phyloP scores from a whole-genome alignment of 2,329 filamentous ascomycete genomes.

The Macrophomina pseudophaseolina region DNA sequence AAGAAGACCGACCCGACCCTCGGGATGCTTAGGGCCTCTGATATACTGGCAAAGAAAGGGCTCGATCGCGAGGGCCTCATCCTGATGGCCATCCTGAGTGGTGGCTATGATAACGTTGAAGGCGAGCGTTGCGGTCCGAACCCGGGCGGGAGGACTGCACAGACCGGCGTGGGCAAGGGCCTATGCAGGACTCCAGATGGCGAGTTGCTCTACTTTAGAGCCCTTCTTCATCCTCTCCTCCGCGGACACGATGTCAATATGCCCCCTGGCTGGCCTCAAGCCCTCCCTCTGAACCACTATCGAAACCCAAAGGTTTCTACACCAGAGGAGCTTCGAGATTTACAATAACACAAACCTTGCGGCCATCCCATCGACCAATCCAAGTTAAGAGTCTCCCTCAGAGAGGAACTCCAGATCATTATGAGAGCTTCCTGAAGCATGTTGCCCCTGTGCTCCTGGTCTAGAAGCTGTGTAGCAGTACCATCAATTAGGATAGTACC shows the following conservation, averaged over 20 bases:
- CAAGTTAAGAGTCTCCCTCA: constrained; percentile 42
- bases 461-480: constrained; percentile 29
- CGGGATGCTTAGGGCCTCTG: constrained; percentile 38
- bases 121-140: constrained; percentile 44
- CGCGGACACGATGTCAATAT: background rate
- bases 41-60: constrained; percentile 35
- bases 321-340: constrained; percentile 36
- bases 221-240: constrained; percentile 17
- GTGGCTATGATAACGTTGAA: constrained; percentile 47
- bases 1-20: constrained; percentile 41
- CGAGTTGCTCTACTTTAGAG: background rate
- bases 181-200: constrained; percentile 32
- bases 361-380: constrained; percentile 35
- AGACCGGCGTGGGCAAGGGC: constrained; percentile 37
- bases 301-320: constrained; percentile 42
- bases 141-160: constrained; percentile 37
- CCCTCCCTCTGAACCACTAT: constrained; percentile 42
- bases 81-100: constrained; percentile 48
- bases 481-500: constrained; percentile 31
- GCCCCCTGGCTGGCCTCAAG: background rate
- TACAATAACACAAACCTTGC: constrained; percentile 39
- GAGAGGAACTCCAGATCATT: constrained; percentile 45
- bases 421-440: constrained; percentile 46
- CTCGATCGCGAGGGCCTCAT: constrained; percentile 46
- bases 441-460: constrained; percentile 45